Percentiles rank a stretch among this genome's conserved stretches.
These are phyloP conservation scores for Alternaria brassicicola DNA, from an alignment of 2,329 filamentous ascomycete species.

Conservation along the genomic window DNA sequence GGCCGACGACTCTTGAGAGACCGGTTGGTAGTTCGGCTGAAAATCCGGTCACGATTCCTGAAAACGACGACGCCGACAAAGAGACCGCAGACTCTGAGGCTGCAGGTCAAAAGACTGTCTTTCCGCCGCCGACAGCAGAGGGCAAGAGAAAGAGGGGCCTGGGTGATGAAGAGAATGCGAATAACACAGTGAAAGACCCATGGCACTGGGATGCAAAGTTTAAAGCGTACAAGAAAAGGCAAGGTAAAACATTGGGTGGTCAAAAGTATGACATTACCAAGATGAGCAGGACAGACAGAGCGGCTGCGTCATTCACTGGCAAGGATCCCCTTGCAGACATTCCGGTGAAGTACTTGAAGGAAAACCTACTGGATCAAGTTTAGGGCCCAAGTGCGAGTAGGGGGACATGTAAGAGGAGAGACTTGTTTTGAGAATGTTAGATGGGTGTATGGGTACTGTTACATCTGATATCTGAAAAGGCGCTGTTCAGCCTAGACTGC, in stretches of 20 bases:
- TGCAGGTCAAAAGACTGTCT: neutral
- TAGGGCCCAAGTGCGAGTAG: neutral
- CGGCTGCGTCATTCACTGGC: conserved; percentile 9
- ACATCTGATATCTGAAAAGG: neutral
- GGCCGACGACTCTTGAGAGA: neutral
- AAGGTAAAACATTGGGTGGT: conserved; percentile 6
- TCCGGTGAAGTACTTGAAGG: conserved; percentile 9
- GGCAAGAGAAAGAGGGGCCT: conserved; percentile 6
- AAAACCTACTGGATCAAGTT: conserved; percentile 10
- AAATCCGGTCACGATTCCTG: neutral
- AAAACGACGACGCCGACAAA: conserved; percentile 12
- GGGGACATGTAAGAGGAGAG: neutral
- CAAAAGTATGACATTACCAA: conserved; percentile 31
- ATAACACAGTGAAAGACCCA: conserved; percentile 11
- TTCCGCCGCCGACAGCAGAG: neutral
- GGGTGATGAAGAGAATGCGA: neutral
- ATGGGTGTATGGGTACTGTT: too few species aligned
- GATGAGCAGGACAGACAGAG: conserved; percentile 19
- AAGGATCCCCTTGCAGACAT: conserved; percentile 24
- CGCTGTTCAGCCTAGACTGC: too few species aligned
- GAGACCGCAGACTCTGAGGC: neutral
- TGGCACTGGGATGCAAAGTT: conserved; percentile 22
- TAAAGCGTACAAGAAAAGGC: conserved; percentile 12
- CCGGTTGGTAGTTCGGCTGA: neutral
- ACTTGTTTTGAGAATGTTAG: too few species aligned